These are phyloP conservation scores for Solanum lycopersicoides DNA, from an alignment of 257 asterid genomes.

Conservation along the genomic window DNA sequence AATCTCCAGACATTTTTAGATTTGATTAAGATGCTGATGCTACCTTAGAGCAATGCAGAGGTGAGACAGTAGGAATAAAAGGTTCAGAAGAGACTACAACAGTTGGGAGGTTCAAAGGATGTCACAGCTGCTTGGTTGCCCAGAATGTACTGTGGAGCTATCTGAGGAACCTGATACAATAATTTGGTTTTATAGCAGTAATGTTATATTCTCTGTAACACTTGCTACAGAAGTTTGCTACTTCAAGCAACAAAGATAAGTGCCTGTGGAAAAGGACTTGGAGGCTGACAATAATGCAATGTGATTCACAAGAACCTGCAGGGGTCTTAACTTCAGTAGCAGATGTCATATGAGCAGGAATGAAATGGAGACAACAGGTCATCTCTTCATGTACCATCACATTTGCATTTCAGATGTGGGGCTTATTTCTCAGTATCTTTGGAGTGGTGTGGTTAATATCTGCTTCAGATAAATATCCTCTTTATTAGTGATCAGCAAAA, in stretches of 20 bases:
- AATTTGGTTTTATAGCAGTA: not conserved
- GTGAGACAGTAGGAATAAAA: not conserved
- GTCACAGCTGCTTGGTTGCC: not conserved
- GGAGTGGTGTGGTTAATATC: not conserved
- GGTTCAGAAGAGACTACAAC: not conserved
- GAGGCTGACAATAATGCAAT: not conserved
- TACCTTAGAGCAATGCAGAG: not conserved
- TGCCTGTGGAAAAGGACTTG: not conserved
- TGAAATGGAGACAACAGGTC: not conserved
- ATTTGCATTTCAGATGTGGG: not conserved
- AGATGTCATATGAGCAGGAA: not conserved
- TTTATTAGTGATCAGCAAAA: not conserved
- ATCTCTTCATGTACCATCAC: not conserved
- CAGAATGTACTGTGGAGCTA: not conserved
- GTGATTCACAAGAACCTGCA: not conserved
- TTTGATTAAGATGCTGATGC: not conserved
- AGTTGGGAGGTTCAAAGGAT: not conserved
- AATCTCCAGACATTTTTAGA: not conserved
- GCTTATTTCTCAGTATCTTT: not conserved
- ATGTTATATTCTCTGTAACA: not conserved
- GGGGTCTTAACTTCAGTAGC: not conserved
- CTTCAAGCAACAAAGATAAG: not conserved
- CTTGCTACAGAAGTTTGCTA: not conserved
- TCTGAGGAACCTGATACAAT: not conserved
- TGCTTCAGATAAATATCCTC: not conserved